Evolutionary conservation across 148 eudicot species (phyloP), one percentile per base, ranked within the genome.

Genomic region (Pouteria glomerata): DNA sequence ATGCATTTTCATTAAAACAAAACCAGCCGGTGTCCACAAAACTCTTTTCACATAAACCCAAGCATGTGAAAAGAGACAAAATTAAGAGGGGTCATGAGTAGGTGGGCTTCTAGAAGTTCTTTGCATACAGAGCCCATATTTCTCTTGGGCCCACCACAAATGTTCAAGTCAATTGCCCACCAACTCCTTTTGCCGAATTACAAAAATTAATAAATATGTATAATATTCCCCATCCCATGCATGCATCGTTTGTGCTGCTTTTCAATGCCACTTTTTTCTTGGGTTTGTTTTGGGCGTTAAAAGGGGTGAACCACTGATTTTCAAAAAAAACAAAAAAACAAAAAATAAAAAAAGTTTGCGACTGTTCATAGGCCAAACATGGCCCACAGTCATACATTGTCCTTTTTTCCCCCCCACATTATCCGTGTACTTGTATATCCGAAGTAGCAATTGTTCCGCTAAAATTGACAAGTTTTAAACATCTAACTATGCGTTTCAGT

Each of bases 21-120:
- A n/a, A n/a, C n/a, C n/a, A n/a, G n/a, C n/a, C n/a, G n/a, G n/a
- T n/a, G n/a, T n/a, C n/a, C n/a, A n/a, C n/a, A n/a, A n/a, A n/a
- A n/a, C n/a, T n/a, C n/a, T n/a, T n/a, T n/a, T n/a, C n/a, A n/a
- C n/a, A n/a, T n/a, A n/a, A n/a, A n/a, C n/a, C n/a, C n/a, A n/a
- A n/a, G n/a, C n/a, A n/a, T n/a, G n/a, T n/a, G 26, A 66, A 24
- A 3, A 24, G 39, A 24, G 24, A 55, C 24, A 55, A 55, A 21
- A 11, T 55, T 2, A 8, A 14, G 1, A 10, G 24, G 63, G 69
- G 45, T 62, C 8, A 51, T 71, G 51, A 65, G 76, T 78, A 80
- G 74, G 83, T 76, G 61, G 70, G 73, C 63, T 80, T 80, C 77
- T 80, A 73, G 77, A 80, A 69, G 48, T 27, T 62, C 51, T 41